Base-by-base conservation (phyloP, 1,284 basidiomycete genomes). In the Ceratobasidium sp. region DNA sequence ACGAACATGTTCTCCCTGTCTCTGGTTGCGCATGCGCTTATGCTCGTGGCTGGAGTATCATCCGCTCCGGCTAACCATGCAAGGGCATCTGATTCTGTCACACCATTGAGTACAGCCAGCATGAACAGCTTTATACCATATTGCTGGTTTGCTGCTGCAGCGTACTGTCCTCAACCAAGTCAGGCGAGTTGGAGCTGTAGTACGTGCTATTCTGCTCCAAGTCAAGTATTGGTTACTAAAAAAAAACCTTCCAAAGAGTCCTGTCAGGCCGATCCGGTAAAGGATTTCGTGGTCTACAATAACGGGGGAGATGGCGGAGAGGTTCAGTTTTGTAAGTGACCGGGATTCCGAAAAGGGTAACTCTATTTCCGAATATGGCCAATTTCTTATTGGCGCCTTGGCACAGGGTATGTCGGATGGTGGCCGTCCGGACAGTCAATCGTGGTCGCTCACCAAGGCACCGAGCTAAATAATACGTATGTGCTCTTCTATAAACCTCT, bases 371-470 rank as follows among this genome's bases (percentile, higher is more conserved):
- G 8, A 32, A 23, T 45, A 6, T 14, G 41, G 39, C 2, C 53
- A 53, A 16, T 10, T 30, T 23, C 52, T 53, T 23, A 53, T 53
- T 14, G n/a, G 28, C 2, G 5, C 41, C n/a, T 14, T 57, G 8
- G 14, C n/a, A 23, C 36, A 69, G 65, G 65, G 65, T 69, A 69
- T 34, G 65, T 69, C 18, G 65, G 65, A 10, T 69, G 65, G 65
- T 69, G 65, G 65, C 65, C 65, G 1, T 69, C 65, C 3, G n/a
- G 53, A 21, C 50, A 69, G 39, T 69, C 65, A n/a, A 30, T 69
- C 12, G 53, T 69, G 16, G 65, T 69, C n/a, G 65, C 52, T 9
- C 65, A 69, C n/a, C 32, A 69, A 46, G 65, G 65, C 10, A 69
- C 65, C 8, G 52, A 69, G 28, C 21, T 69, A 26, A 69, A 69